phyloP scores from a whole-genome alignment of 768 basidiomycete genomes.

The Macrolepiota fuliginosa region DNA sequence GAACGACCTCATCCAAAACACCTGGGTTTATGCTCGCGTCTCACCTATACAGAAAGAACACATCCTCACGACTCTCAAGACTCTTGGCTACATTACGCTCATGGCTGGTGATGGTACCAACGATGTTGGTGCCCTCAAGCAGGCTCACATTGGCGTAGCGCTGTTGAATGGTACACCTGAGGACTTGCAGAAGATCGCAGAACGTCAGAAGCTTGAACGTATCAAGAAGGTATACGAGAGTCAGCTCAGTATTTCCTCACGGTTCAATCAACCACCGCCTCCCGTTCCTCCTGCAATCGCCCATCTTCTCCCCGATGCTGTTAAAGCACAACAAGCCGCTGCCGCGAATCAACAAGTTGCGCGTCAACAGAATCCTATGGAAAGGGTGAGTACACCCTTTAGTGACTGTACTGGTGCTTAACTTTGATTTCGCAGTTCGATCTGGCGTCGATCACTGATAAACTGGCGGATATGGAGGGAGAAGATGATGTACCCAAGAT shows the following conservation, averaged over 20 bases:
- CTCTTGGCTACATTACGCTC: constrained; percentile 86
- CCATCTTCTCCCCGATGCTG: constrained; percentile 85
- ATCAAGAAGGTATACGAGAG: constrained; percentile 98
- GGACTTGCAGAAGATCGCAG: constrained; percentile 91
- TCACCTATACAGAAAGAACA: constrained; percentile 95
- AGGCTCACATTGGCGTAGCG: constrained; percentile 96
- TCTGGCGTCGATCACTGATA: constrained; percentile 24
- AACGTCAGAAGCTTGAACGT: constrained; percentile 84
- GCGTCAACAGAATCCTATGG: constrained; percentile 83
- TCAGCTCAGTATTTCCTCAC: constrained; percentile 84
- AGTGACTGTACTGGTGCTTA: constrained; percentile 1
- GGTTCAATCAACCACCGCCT: constrained; percentile 93
- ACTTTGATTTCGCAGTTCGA: constrained; percentile 26
- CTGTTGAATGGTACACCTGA: constrained; percentile 88
- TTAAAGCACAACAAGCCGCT: constrained; percentile 84
- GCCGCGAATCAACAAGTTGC: constrained; percentile 62
- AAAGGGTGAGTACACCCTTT: constrained; percentile 58
- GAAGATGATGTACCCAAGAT: constrained; percentile 97
- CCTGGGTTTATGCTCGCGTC: constrained; percentile 98
- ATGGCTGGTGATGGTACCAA: constrained; percentile 99
- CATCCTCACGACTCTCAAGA: constrained; percentile 88
- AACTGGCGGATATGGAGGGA: constrained; percentile 87
- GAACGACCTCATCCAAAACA: constrained; percentile 85
- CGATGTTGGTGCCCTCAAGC: constrained; percentile 97
- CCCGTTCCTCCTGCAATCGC: constrained; percentile 89